Percentiles rank a stretch among this genome's conserved stretches.
phyloP scores from a whole-genome alignment of 805 yeast genomes.

The Isabelozyma rhagii region DNA sequence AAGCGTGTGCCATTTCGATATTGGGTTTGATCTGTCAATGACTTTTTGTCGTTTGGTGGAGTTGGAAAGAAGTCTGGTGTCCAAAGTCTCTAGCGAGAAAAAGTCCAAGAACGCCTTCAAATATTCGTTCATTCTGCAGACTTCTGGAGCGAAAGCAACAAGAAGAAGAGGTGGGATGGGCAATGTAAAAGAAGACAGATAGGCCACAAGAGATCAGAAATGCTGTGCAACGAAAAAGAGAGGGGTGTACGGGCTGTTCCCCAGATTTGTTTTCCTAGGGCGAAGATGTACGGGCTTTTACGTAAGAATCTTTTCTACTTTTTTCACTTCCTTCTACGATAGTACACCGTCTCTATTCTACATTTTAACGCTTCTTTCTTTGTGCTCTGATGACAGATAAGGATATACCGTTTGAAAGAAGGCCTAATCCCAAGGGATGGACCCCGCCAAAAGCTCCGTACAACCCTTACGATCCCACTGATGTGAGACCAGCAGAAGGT shows the following conservation, averaged over 20 bases:
- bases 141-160: no score
- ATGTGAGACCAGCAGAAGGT: conserved; percentile 75
- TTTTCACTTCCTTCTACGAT: background rate
- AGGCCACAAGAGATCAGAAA: background rate
- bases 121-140: background rate
- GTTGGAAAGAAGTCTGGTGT: conserved; percentile 42
- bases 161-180: no score
- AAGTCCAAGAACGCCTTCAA: conserved; percentile 21
- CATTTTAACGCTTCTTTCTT: background rate
- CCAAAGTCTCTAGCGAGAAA: conserved; percentile 52
- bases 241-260: no score
- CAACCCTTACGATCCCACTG: conserved; percentile 80
- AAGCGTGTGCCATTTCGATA: conserved; percentile 66
- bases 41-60: conserved; percentile 26
- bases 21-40: conserved; percentile 26
- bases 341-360: background rate
- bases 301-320: background rate
- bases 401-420: conserved; percentile 43
- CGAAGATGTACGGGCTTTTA: background rate
- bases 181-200: no score
- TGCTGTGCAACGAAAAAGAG: background rate
- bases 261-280: no score
- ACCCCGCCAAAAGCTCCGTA: conserved; percentile 78
- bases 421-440: conserved; percentile 80
- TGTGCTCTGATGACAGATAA: background rate